A percentile compares a stretch with the other conserved stretches of the same genome.
phyloP scores from a whole-genome alignment of 164 flowering plant genomes.

The Aristolochia contorta region DNA sequence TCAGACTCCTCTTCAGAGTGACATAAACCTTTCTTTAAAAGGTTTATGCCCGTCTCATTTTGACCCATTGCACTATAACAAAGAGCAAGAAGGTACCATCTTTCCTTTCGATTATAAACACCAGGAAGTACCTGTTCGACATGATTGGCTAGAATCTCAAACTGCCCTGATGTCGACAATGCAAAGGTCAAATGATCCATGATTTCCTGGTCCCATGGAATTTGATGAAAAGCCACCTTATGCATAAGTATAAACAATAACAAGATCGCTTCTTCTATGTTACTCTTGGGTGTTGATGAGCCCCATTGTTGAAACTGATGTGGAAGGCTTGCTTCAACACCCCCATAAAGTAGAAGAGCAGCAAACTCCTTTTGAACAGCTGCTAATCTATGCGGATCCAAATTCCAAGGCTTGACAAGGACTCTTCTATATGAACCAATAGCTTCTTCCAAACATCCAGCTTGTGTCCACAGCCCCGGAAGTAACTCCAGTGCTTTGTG shows the following conservation, averaged over 20 bases:
- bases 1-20: conserved; percentile 41
- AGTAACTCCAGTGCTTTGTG: conserved; percentile 83
- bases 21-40: conserved; percentile 49
- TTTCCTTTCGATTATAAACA: conserved; percentile 47
- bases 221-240: conserved; percentile 42
- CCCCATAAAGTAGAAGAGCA: conserved; percentile 57
- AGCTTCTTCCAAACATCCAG: conserved; percentile 72
- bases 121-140: conserved; percentile 80
- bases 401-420: conserved; percentile 78
- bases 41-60: conserved; percentile 58
- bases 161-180: conserved; percentile 48
- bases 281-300: conserved; percentile 32
- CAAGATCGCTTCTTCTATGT: conserved; percentile 74
- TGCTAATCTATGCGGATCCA: conserved; percentile 53
- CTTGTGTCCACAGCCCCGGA: conserved; percentile 65
- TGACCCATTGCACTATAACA: conserved; percentile 81
- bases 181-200: conserved; percentile 77
- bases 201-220: conserved; percentile 78
- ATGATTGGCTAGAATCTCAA: conserved; percentile 58
- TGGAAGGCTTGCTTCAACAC: conserved; percentile 57
- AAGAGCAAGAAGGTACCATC: conserved; percentile 91
- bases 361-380: conserved; percentile 73
- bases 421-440: conserved; percentile 71
- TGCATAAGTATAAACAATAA: conserved; percentile 61
- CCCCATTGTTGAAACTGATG: conserved; percentile 39